Conservation (phyloP, 148 eudicot genomes). For the Spergularia bocconei region DNA sequence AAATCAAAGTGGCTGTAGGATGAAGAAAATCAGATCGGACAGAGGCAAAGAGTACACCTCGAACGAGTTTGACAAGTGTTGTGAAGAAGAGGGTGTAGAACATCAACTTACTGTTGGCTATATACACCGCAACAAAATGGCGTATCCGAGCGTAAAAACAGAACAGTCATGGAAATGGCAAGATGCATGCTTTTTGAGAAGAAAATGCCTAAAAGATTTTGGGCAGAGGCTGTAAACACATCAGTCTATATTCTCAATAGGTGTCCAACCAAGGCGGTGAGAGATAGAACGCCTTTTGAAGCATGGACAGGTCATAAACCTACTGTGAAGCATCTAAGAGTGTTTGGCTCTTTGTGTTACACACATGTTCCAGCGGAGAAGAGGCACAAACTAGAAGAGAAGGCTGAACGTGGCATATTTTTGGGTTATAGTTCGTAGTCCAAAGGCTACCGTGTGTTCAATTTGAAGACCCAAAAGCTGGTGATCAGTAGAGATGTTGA, state of each 20-base stretch:
- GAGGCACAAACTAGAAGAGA: background rate
- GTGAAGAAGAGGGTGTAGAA: conserved; percentile 18
- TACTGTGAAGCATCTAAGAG: background rate
- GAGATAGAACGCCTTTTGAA: background rate
- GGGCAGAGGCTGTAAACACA: conserved; percentile 9
- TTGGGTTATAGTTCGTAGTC: background rate
- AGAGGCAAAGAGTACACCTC: conserved; percentile 1
- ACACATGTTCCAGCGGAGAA: too few relatives aligned
- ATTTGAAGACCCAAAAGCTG: background rate
- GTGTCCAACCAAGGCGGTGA: background rate
- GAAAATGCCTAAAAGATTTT: conserved; percentile 11
- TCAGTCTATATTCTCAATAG: conserved; percentile 8
- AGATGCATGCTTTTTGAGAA: conserved; percentile 16
- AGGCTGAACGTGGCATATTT: background rate
- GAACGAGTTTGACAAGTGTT: conserved; percentile 3
- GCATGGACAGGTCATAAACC: conserved; percentile 14
- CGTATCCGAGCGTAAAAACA: background rate
- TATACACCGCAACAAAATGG: conserved; percentile 21
- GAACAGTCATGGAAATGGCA: conserved; percentile 8
- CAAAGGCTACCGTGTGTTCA: background rate
- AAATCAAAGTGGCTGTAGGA: conserved; percentile 16
- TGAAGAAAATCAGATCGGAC: conserved; percentile 7
- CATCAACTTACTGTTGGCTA: conserved; percentile 2
- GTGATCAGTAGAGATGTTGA: background rate
- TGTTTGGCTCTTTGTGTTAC: background rate